phyloP scores from a whole-genome alignment of 2,329 filamentous ascomycete genomes.

The Coniochaeta sp. region DNA sequence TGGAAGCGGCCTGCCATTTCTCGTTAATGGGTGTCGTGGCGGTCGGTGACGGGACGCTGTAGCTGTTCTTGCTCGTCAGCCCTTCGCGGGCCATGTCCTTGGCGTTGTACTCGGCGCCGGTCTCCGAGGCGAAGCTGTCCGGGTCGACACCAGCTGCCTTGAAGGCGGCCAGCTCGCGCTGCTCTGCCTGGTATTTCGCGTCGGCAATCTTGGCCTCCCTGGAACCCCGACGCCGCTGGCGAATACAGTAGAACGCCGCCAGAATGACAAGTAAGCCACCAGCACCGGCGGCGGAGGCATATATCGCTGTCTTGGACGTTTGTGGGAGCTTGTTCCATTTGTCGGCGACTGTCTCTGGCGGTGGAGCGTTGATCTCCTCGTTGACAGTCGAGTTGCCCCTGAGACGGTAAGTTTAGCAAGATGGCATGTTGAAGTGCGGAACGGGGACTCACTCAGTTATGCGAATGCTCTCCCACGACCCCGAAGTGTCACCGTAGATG shows the following conservation, averaged over 20 bases:
- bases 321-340: conserved; percentile 48
- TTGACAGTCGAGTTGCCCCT: conserved; percentile 53
- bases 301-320: conserved; percentile 45
- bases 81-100: conserved; percentile 24
- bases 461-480: conserved; percentile 59
- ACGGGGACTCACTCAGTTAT: conserved; percentile 37
- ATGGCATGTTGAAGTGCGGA: neutral
- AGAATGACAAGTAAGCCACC: conserved; percentile 33
- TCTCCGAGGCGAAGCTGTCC: conserved; percentile 32
- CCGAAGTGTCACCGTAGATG: conserved; percentile 53
- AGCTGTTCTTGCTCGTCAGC: conserved; percentile 19
- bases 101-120: conserved; percentile 28
- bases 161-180: conserved; percentile 43
- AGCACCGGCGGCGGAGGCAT: conserved; percentile 38
- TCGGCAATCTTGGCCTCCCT: conserved; percentile 41
- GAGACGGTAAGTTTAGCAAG: neutral
- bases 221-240: conserved; percentile 45
- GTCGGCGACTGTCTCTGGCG: conserved; percentile 36
- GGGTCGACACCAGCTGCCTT: conserved; percentile 39
- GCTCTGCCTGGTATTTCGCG: conserved; percentile 37
- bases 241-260: conserved; percentile 46
- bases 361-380: conserved; percentile 32
- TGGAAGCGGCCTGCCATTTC: conserved; percentile 18
- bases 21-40: conserved; percentile 20
- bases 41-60: conserved; percentile 22